Percentiles rank a stretch among this genome's conserved stretches.
These are phyloP conservation scores for Escovopsis sp. DNA, from an alignment of 2,329 filamentous ascomycete species.

Conservation along the genomic window DNA sequence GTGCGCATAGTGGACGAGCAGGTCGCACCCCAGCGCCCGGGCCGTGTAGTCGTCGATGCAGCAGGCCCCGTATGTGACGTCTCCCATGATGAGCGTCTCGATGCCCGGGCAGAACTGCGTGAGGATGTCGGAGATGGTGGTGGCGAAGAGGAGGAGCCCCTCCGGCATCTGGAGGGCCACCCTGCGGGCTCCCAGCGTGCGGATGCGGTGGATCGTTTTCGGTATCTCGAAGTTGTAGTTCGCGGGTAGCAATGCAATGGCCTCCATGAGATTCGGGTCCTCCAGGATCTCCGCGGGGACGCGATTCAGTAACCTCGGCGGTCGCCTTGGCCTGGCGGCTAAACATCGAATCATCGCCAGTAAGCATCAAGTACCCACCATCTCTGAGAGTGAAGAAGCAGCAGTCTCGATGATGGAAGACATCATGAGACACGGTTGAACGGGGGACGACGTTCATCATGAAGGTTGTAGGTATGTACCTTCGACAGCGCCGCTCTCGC, in stretches of 20 bases:
- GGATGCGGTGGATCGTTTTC: slow-evolving; percentile 93
- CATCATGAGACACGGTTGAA: neutral
- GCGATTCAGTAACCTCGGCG: slow-evolving; percentile 74
- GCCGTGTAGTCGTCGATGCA: slow-evolving; percentile 99
- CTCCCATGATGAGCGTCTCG: slow-evolving; percentile 95
- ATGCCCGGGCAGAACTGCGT: slow-evolving; percentile 85
- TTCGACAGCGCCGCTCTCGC: slow-evolving; percentile 22
- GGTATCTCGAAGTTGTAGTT: slow-evolving; percentile 99
- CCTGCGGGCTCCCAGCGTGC: slow-evolving; percentile 60
- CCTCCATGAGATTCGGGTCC: slow-evolving; percentile 71
- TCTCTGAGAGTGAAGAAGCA: no score
- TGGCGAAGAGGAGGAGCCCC: slow-evolving; percentile 86
- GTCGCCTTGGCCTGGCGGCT: slow-evolving; percentile 59
- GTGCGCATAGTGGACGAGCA: slow-evolving; percentile 93
- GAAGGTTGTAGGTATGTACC: slow-evolving; percentile 29
- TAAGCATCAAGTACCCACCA: no score
- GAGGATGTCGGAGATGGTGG: slow-evolving; percentile 92
- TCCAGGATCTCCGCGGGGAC: slow-evolving; percentile 78
- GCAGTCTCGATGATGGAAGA: no score
- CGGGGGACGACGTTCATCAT: neutral
- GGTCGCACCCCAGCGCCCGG: slow-evolving; percentile 79
- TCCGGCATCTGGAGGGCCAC: slow-evolving; percentile 97
- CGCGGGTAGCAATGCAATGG: slow-evolving; percentile 72
- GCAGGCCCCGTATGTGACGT: slow-evolving; percentile 96
- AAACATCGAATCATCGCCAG: neutral